These are phyloP conservation scores for Xylaria acuta DNA, from an alignment of 495 filamentous ascomycete genomes.

Conservation along the genomic window DNA sequence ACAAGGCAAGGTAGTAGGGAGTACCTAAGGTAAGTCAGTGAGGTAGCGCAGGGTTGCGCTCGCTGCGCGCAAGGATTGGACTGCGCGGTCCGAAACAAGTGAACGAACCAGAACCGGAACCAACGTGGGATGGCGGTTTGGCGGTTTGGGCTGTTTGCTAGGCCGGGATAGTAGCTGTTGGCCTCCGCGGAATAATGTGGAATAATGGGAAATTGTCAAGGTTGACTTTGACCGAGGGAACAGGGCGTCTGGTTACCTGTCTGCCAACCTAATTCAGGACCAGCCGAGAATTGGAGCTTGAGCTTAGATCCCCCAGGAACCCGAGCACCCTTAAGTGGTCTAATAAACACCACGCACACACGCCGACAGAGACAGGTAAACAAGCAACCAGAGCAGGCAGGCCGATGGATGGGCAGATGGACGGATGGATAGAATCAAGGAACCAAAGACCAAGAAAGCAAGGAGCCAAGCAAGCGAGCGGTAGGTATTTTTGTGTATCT, in stretches of 20 bases:
- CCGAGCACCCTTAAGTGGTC: background rate
- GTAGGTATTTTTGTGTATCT: background rate
- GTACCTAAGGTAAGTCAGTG: slow-evolving; percentile 14
- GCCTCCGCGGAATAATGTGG: slow-evolving; percentile 30
- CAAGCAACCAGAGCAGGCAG: background rate
- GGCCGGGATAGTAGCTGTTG: slow-evolving; percentile 21
- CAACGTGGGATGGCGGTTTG: slow-evolving; percentile 12
- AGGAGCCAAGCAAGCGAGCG: background rate
- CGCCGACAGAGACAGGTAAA: background rate
- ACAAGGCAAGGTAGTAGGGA: slow-evolving; percentile 9
- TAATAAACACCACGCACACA: slow-evolving; percentile 16
- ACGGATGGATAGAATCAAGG: background rate
- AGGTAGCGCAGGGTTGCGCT: slow-evolving; percentile 34
- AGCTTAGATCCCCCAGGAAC: slow-evolving; percentile 24
- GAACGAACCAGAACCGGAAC: slow-evolving; percentile 27
- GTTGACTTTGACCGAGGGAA: slow-evolving; percentile 25
- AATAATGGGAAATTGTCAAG: slow-evolving; percentile 36
- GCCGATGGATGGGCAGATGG: background rate
- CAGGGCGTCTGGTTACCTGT: slow-evolving; percentile 7
- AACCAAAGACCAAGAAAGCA: background rate
- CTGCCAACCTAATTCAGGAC: slow-evolving; percentile 5
- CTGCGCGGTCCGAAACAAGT: slow-evolving; percentile 35
- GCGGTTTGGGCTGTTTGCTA: slow-evolving; percentile 3
- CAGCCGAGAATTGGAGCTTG: slow-evolving; percentile 22
- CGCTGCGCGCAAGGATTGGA: slow-evolving; percentile 41